Evolutionary conservation across 1,284 basidiomycete genomes (phyloP).

Genomic region (Sporisorium reilianum): DNA sequence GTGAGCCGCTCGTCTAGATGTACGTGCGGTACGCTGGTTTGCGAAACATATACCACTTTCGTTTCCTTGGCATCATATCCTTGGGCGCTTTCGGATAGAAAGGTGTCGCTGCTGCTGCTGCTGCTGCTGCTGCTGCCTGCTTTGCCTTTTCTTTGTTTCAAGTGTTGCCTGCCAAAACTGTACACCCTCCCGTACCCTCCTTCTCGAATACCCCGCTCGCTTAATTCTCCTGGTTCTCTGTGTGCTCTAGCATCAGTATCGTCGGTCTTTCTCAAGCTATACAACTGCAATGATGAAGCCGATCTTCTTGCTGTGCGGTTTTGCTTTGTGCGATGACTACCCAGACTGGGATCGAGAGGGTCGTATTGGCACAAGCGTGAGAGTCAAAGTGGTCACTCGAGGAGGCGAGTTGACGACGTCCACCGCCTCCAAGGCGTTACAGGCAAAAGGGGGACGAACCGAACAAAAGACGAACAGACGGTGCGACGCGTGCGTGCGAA

Average conservation of each 20-base stretch:
- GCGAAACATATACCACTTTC: constrained; percentile 9
- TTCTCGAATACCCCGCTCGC: neutral
- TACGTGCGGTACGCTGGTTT: neutral
- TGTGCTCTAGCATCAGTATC: neutral
- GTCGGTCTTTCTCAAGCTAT: neutral
- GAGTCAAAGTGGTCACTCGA: neutral
- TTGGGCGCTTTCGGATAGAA: neutral
- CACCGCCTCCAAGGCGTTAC: too few species aligned
- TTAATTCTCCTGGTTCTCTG: neutral
- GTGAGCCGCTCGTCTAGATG: constrained; percentile 55
- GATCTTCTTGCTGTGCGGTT: neutral
- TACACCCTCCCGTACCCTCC: too few species aligned
- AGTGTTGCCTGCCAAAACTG: too few species aligned
- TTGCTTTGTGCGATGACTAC: too few species aligned
- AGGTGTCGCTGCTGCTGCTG: neutral
- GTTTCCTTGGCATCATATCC: constrained; percentile 4
- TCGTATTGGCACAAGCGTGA: neutral
- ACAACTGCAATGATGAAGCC: constrained; percentile 1
- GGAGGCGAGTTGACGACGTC: too few species aligned
- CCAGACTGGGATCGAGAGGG: neutral
- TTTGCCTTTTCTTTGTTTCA: neutral
- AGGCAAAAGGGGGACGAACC: too few species aligned
- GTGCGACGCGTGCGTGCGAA: neutral
- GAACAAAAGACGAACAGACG: neutral
- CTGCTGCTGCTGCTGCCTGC: neutral